A percentile compares a stretch with the other conserved stretches of the same genome.
These are phyloP conservation scores for Ustilago cynodontis DNA, from an alignment of 1,284 basidiomycete species.

Conservation along the genomic window DNA sequence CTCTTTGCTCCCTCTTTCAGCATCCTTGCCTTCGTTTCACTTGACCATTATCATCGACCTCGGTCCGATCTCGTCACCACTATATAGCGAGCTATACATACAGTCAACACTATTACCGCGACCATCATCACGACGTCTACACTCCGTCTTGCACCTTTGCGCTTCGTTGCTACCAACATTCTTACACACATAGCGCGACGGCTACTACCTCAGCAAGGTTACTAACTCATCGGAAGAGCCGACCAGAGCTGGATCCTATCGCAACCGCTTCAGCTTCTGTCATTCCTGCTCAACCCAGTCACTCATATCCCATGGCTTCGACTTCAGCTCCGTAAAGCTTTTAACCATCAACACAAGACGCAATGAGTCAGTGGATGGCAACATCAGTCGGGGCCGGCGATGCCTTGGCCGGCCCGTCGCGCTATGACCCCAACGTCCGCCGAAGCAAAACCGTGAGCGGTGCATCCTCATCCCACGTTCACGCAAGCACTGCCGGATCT, in stretches of 20 bases:
- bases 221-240: neutral
- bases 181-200: neutral
- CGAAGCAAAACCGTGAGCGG: slow-evolving; percentile 37
- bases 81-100: neutral
- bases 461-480: slow-evolving; percentile 6
- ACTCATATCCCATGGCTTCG: slow-evolving; percentile 5
- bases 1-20: neutral
- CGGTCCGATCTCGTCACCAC: neutral
- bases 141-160: neutral
- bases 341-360: slow-evolving; percentile 4
- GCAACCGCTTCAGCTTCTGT: neutral
- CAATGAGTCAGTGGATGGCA: slow-evolving; percentile 22
- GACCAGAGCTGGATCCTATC: neutral
- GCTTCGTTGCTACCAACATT: neutral
- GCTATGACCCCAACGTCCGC: slow-evolving; percentile 16
- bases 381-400: slow-evolving; percentile 21
- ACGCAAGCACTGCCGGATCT: neutral
- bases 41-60: neutral
- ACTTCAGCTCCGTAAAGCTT: neutral
- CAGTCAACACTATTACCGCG: neutral
- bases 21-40: no score
- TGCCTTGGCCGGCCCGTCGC: slow-evolving; percentile 21
- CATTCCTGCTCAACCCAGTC: no score
- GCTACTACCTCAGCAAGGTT: neutral
- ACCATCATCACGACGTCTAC: no score